Base-by-base conservation (phyloP, 1,284 basidiomycete species). In the Cerioporus squamosus region DNA sequence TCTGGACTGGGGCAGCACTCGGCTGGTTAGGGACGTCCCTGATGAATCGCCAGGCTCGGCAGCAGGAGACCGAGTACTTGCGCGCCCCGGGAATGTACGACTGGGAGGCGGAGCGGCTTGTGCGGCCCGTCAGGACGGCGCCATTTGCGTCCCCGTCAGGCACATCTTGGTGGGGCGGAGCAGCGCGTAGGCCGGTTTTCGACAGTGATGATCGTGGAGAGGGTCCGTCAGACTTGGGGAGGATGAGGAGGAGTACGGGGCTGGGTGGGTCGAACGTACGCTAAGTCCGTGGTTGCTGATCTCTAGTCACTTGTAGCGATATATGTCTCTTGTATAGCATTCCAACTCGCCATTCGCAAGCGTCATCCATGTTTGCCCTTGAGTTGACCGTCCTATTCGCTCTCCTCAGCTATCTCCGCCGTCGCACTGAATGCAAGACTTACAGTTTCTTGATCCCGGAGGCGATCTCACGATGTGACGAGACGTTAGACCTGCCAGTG, bases 1-100 rank as follows among this genome's bases (percentile, higher is more conserved):
- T 95, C 71, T 94, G 88, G 90, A 88, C 87, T 0, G 93, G 94
- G 15, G 82, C 89, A 12, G 81, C 83, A 1, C 68, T 88, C 1
- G 93, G 91, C 7, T 87, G 86, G 39, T 70, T 88, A 0, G 88
- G 85, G 0, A 81, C 83, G 20, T 83, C 85, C 63, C 67, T 87
- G 8, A 76, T 79, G 68, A 86, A 83, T 63, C 74, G 79, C 23
- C 65, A 68, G 22, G 44, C 60, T 46, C 60, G 62, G 29, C 63
- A 58, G 40, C 61, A 49, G 47, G 59, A 48, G 61, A 59, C 56
- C 17, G 53, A 51, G 44, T 18, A 31, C 17, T 38, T 22, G 39
- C 64, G 57, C 60, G 61, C 44, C 60, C 70, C 23, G 79, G 77
- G 62, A 50, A 64, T 56, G 61, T 77, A 79, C 57, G 84, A 88